A percentile compares a stretch with the other conserved stretches of the same genome.
phyloP scores from a whole-genome alignment of 1,139 yeast genomes.

The Blastobotrys malaysiensis region DNA sequence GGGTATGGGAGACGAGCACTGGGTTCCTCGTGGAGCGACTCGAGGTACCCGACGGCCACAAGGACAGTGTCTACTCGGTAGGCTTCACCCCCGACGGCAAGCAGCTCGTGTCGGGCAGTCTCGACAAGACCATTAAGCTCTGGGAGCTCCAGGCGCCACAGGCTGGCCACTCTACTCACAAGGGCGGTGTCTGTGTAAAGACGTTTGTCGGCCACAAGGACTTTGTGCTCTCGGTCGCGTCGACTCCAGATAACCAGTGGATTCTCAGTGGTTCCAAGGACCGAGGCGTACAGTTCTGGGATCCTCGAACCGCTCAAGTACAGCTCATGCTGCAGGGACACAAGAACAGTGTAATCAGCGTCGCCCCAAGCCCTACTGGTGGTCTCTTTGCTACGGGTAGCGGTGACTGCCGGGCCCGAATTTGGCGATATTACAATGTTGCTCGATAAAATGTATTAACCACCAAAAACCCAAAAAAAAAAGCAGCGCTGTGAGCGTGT shows the following conservation, averaged over 20 bases:
- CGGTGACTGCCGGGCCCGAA: conserved; percentile 96
- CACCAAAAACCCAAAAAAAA: no score
- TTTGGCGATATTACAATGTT: conserved; percentile 63
- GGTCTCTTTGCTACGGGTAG: conserved; percentile 93
- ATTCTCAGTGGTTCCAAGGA: conserved; percentile 94
- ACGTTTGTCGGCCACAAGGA: conserved; percentile 96
- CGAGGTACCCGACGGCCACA: conserved; percentile 93
- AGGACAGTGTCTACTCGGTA: conserved; percentile 93
- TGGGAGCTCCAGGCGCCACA: conserved; percentile 73
- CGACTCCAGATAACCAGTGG: conserved; percentile 90
- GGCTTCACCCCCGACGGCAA: conserved; percentile 90
- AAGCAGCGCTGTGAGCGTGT: no score
- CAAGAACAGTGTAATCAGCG: conserved; percentile 91
- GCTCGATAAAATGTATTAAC: conserved; percentile 10
- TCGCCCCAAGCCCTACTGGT: conserved; percentile 78
- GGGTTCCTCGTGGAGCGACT: conserved; percentile 84
- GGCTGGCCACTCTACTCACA: conserved; percentile 20
- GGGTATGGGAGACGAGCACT: conserved; percentile 96
- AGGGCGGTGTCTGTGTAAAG: conserved; percentile 65
- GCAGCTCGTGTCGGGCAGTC: conserved; percentile 90
- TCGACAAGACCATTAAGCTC: conserved; percentile 91
- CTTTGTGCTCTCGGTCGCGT: conserved; percentile 88
- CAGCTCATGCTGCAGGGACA: conserved; percentile 96
- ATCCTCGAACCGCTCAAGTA: conserved; percentile 86
- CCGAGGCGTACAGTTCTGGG: conserved; percentile 97